Evolutionary conservation across 257 asterid species (phyloP).

Genomic region (Nicotiana attenuata): DNA sequence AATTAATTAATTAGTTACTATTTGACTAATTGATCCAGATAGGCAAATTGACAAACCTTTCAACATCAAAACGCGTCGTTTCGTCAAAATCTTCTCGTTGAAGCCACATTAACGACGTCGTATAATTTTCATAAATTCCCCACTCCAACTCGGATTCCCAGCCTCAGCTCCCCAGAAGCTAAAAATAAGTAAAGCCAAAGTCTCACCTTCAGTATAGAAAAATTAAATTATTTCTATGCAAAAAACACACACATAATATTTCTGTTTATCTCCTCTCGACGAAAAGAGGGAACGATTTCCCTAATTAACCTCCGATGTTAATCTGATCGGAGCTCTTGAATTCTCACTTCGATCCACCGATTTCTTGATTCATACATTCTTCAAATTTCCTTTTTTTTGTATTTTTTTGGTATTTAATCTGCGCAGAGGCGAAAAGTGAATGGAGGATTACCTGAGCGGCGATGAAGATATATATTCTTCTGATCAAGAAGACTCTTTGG

Average conservation of each 20-base stretch:
- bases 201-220: not conserved
- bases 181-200: not conserved
- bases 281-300: no score
- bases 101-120: not conserved
- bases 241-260: not conserved
- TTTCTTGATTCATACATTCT: not conserved
- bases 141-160: not conserved
- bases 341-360: not conserved
- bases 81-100: not conserved
- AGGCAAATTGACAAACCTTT: not conserved
- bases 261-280: no score
- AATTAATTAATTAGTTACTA: no score
- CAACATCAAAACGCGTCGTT: constrained; percentile 4
- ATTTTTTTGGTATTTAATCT: not conserved
- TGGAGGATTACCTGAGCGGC: constrained; percentile 57
- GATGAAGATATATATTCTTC: constrained; percentile 49
- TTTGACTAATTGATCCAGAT: not conserved
- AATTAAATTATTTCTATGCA: not conserved
- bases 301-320: no score
- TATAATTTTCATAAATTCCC: not conserved
- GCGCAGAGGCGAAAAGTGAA: not conserved
- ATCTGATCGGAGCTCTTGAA: not conserved
- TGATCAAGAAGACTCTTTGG: constrained; percentile 58
- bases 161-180: not conserved
- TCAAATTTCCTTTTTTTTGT: not conserved